Evolutionary conservation across 2,329 filamentous ascomycete genomes (phyloP).

Genomic region (Arthrinium puccinioides): DNA sequence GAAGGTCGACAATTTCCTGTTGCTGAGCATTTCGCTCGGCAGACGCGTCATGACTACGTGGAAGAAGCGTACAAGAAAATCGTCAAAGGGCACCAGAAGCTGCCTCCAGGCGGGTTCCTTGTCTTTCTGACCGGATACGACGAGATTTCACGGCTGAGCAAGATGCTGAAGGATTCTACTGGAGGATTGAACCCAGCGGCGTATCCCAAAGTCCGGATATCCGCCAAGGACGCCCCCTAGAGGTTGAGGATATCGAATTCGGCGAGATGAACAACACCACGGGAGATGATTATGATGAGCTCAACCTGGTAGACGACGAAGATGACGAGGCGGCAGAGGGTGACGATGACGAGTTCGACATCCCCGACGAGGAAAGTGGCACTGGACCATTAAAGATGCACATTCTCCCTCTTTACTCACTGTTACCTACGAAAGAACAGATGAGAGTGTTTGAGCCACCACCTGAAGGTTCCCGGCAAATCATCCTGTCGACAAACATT

Average conservation of each 20-base stretch:
- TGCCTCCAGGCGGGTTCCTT: slow-evolving; percentile 84
- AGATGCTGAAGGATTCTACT: slow-evolving; percentile 64
- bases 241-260: slow-evolving; percentile 82
- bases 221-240: slow-evolving; percentile 68
- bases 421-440: slow-evolving; percentile 85
- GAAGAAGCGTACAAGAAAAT: slow-evolving; percentile 88
- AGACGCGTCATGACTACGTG: slow-evolving; percentile 79
- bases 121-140: slow-evolving; percentile 93
- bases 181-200: slow-evolving; percentile 47
- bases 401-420: slow-evolving; percentile 87
- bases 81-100: slow-evolving; percentile 76
- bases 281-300: slow-evolving; percentile 52
- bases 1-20: slow-evolving; percentile 91
- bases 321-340: slow-evolving; percentile 54
- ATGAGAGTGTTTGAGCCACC: slow-evolving; percentile 81
- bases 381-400: slow-evolving; percentile 69
- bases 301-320: slow-evolving; percentile 36
- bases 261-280: slow-evolving; percentile 63
- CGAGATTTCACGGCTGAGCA: slow-evolving; percentile 81
- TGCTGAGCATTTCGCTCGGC: slow-evolving; percentile 78
- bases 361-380: slow-evolving; percentile 57
- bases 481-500: slow-evolving; percentile 92
- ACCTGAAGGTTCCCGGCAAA: slow-evolving; percentile 74
- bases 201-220: slow-evolving; percentile 64
- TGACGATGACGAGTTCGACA: slow-evolving; percentile 59